Evolutionary conservation across 192 early-diverging fungal genomes (phyloP).

Genomic region (Dimargaris xerosporica): DNA sequence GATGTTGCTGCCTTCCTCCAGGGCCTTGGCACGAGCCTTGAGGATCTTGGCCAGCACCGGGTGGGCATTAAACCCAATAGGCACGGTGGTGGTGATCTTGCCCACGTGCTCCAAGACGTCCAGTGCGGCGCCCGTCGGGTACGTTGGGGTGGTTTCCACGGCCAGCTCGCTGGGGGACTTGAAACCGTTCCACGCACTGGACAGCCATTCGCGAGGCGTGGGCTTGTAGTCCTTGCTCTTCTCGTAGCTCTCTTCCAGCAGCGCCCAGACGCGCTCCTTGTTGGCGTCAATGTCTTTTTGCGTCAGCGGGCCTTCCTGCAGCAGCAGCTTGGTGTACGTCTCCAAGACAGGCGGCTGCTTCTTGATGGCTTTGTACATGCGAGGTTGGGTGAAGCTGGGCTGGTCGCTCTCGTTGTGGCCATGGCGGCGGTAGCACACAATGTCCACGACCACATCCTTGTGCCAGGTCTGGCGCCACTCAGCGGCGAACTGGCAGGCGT

Average conservation of each 20-base stretch:
- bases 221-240: constrained; percentile 82
- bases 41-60: constrained; percentile 75
- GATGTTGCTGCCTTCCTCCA: constrained; percentile 63
- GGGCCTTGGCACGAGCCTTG: constrained; percentile 63
- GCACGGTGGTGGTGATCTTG: constrained; percentile 60
- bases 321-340: constrained; percentile 72
- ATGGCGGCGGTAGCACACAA: constrained; percentile 94
- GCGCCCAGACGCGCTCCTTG: constrained; percentile 82
- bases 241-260: constrained; percentile 83
- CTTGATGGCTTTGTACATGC: constrained; percentile 87
- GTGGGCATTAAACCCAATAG: constrained; percentile 73
- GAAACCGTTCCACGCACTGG: constrained; percentile 80
- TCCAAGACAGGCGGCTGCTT: constrained; percentile 71
- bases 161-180: constrained; percentile 63
- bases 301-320: constrained; percentile 71
- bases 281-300: constrained; percentile 66
- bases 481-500: constrained; percentile 82
- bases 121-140: constrained; percentile 48
- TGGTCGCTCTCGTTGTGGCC: constrained; percentile 99
- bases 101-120: constrained; percentile 75
- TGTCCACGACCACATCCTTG: constrained; percentile 90
- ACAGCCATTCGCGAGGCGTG: constrained; percentile 84
- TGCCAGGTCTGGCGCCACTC: constrained; percentile 95
- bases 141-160: constrained; percentile 49
- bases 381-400: constrained; percentile 95